These are phyloP conservation scores for Tetrahymena elliotti DNA, from an alignment of 73 alveolate genomes.

Conservation along the genomic window DNA sequence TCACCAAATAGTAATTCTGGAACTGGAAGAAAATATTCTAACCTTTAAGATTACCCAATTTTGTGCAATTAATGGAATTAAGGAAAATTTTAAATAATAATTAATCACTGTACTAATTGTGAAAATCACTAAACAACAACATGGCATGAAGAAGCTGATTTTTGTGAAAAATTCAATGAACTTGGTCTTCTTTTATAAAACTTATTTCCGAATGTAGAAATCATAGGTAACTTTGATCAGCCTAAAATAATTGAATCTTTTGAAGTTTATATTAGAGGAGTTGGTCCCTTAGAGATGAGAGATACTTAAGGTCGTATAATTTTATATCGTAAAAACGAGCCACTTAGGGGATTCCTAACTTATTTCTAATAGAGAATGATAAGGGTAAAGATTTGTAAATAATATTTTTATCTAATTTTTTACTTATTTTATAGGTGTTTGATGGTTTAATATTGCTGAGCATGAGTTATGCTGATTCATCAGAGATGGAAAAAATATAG, in stretches of 20 bases:
- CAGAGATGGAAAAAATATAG: conserved; percentile 49
- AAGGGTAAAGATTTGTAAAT: background rate
- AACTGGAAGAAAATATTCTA: background rate
- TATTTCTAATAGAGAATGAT: conserved; percentile 17
- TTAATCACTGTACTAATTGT: conserved; percentile 90
- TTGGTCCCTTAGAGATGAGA: conserved; percentile 69
- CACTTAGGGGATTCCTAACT: conserved; percentile 2
- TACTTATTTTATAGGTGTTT: background rate
- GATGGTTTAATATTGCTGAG: conserved; percentile 74
- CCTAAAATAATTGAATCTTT: conserved; percentile 78
- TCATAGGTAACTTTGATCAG: conserved; percentile 89
- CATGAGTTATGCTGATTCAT: conserved; percentile 82
- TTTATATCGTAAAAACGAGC: conserved; percentile 73
- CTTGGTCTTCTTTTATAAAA: conserved; percentile 74
- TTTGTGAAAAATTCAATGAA: conserved; percentile 76
- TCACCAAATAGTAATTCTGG: background rate
- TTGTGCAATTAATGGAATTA: conserved; percentile 28
- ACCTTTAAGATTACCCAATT: background rate
- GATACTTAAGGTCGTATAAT: conserved; percentile 86
- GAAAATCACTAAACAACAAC: conserved; percentile 79
- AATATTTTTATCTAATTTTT: background rate
- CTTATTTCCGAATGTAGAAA: conserved; percentile 76
- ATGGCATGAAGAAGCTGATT: conserved; percentile 93
- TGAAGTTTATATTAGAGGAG: conserved; percentile 90
- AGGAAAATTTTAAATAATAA: conserved; percentile 88